Evolutionary conservation across 2,329 filamentous ascomycete species (phyloP), one percentile per base, ranked within the genome.

Genomic region (Ophiostoma angusticollis): DNA sequence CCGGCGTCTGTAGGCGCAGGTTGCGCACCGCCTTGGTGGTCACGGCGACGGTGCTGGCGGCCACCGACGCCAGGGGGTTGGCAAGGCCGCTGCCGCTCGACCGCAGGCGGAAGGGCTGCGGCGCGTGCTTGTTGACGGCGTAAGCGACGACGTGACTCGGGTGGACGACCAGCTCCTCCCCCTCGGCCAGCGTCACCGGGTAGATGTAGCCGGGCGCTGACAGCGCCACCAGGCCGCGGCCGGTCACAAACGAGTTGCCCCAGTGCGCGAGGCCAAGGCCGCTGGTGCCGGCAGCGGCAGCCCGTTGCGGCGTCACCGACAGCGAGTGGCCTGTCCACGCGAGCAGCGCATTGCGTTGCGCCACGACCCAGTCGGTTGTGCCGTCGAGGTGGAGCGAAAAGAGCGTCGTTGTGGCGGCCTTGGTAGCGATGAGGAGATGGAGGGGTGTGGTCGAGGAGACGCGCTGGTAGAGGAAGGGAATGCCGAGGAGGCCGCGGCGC

Each of bases 261-360:
- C 89, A 96, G 55, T 95, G 80, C 32, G 85, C 78, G 37, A 94
- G 54, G 41, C 82, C 78, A 54, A 95, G 70, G 47, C 72, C 72
- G 11, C 37, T 21, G 12, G 18, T 23, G 31, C 35, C 41, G 4
- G 21, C 29, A 22, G 37, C 35, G 31, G 21, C 29, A 22, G 37
- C 35, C 30, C 70, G 71, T 51, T 86, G 87, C 3, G 87, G 84
- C 25, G 76, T 78, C 31, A 91, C 70, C 13, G 69, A 67, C 39
- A 98, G 67, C 1, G 84, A 86, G 56, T 93, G 84, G 21, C 91
- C 91, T 0, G 89, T 94, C 91, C 91, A 98, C 39, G 91, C 91
- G n/a, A 96, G 68, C 38, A 98, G 68, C 2, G 86, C 86, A 48
- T 84, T 80, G 45, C 84, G 74, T 57, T 96, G 87, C 6, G 84